Base-by-base conservation (phyloP, 768 basidiomycete genomes). In the Termitomyces sp. region DNA sequence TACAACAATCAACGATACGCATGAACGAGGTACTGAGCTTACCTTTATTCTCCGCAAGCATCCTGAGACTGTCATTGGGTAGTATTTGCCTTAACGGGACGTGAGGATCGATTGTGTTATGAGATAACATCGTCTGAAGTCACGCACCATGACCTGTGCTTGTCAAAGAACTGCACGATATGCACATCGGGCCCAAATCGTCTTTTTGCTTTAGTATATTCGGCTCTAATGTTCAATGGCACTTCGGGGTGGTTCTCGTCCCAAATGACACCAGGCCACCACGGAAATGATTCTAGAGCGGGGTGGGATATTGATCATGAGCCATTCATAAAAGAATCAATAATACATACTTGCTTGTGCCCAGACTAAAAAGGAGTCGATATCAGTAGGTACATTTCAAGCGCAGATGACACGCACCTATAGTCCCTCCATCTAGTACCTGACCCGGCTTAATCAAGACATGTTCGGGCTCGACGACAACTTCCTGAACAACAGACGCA, bases 251-350 rank as follows among this genome's bases (percentile, higher is more conserved):
- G 81, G 41, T 85, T 81, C 9, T 80, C 78, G 26, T 85, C 83
- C 51, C 78, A 86, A 15, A 94, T 79, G 9, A 89, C 83, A 9
- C 86, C 94, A 41, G 94, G 91, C 86, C 89, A 96, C 85, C 86
- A 95, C 1, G 94, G 94, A 63, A 77, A 94, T 0, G 85, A 80
- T 37, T 74, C 91, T 91, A 55, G 23, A 50, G 15, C 11, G 1
- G 14, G 2, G 30, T 23, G 17, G 9, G 28, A 9, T 7, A 11
- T 53, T 17, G 47, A 50, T 48, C 62, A 48, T 49, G 14, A 53
- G 47, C 43, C 44, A 46, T 21, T 19, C 45, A 8, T 6, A n/a
- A 30, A 51, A 23, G 9, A 49, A 53, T n/a, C 35, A 35, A 55
- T 19, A 42, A 33, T 31, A 70, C 83, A 58, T 62, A 86, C 87